Base-by-base conservation (phyloP, 2,329 filamentous ascomycete genomes). In the Arachnopeziza araneosa region DNA sequence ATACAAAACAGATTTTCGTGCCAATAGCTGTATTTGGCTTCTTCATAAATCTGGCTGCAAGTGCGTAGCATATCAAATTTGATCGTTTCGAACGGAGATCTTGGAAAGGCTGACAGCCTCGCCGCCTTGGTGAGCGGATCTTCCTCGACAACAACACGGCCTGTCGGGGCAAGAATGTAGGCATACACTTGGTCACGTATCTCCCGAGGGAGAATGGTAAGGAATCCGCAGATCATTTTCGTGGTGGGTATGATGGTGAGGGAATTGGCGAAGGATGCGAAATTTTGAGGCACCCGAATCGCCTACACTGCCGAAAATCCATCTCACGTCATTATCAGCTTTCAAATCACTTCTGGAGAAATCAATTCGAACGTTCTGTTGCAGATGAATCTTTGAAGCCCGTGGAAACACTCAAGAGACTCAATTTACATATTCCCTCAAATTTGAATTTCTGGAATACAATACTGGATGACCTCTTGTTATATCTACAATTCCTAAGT, bases 21-120 rank as follows among this genome's bases (percentile, higher is more conserved):
- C 67, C 67, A 70, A 19, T 70, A 69, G 17, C 69, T 64, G 24
- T 69, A 67, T 55, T 70, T 71, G 60, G 66, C 68, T 62, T 71
- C 69, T 54, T 65, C 53, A 21, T 69, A 66, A 50, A 71, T 63
- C 55, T 70, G 69, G 52, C 66, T 70, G 63, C 68, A 71, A 23
- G 66, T 70, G 58, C 68, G 64, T 12, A 71, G 61, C 21, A 71
- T 60, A 4, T 64, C 50, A 24, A 52, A 24, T 23, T n/a, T 52
- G 50, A 52, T 52, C 36, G 12, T 44, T 3, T 14, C 17, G 36
- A 44, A 66, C 36, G 70, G 60, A 14, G 68, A 71, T 14, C 55
- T 56, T 19, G 67, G n/a, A 64, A 64, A 19, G 63, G 61, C 22
- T 44, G 36, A 44, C 12, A 44, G 17, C 36, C 36, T 44, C 17